Conservation (phyloP, 768 basidiomycete genomes). For the Collybia sordida region DNA sequence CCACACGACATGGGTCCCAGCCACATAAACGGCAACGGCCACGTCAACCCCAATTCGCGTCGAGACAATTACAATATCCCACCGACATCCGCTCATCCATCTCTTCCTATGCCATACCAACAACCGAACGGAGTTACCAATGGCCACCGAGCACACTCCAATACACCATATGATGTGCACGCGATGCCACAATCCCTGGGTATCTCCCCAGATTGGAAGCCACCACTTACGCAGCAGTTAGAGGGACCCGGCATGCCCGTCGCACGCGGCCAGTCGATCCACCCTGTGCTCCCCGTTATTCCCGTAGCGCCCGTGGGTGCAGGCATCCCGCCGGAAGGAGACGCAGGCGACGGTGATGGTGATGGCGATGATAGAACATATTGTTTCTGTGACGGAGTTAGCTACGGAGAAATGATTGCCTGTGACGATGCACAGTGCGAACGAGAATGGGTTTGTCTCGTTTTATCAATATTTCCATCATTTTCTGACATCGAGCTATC, state of each 20-base stretch:
- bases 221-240: slow-evolving; percentile 52
- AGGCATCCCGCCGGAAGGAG: slow-evolving; percentile 28
- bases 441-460: slow-evolving; percentile 82
- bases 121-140: slow-evolving; percentile 19
- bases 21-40: slow-evolving; percentile 13
- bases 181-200: slow-evolving; percentile 27
- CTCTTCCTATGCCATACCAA: slow-evolving; percentile 50
- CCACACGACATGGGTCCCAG: slow-evolving; percentile 26
- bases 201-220: slow-evolving; percentile 48
- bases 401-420: slow-evolving; percentile 94
- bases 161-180: slow-evolving; percentile 41
- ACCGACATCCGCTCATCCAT: slow-evolving; percentile 55
- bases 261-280: slow-evolving; percentile 40
- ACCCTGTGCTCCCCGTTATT: slow-evolving; percentile 29
- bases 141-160: slow-evolving; percentile 32
- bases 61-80: slow-evolving; percentile 48
- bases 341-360: slow-evolving; percentile 50
- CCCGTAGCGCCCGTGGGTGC: slow-evolving; percentile 30
- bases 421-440: slow-evolving; percentile 83
- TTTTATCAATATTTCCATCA: slow-evolving; percentile 6
- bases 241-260: slow-evolving; percentile 83
- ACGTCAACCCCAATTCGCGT: slow-evolving; percentile 18
- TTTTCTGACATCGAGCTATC: slow-evolving; percentile 7
- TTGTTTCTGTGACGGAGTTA: slow-evolving; percentile 82
- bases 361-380: slow-evolving; percentile 71